These are phyloP conservation scores for Imleria badia DNA, from an alignment of 768 basidiomycete species.

Conservation along the genomic window DNA sequence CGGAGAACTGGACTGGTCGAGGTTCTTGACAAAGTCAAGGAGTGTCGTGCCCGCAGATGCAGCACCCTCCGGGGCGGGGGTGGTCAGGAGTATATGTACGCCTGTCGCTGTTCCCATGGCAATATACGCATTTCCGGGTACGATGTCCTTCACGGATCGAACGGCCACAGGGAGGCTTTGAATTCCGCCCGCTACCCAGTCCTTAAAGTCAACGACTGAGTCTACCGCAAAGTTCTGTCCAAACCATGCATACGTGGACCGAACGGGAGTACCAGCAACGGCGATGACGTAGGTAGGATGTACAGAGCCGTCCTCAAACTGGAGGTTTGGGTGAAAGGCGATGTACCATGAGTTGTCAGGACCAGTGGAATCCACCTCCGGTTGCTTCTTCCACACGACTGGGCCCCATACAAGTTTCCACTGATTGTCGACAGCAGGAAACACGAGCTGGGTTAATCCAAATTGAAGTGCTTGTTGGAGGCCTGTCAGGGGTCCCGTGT, in stretches of 20 bases:
- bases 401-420: conserved; percentile 17
- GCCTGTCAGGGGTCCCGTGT: background rate
- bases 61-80: background rate
- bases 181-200: conserved; percentile 10
- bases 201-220: conserved; percentile 7
- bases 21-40: conserved; percentile 2
- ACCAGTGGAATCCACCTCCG: background rate
- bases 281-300: conserved; percentile 10
- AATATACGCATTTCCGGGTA: background rate
- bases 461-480: background rate
- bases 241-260: background rate
- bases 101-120: background rate
- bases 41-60: background rate
- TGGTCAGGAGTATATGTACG: conserved; percentile 3
- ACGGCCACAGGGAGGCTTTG: background rate
- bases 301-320: conserved; percentile 12
- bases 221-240: conserved; percentile 6
- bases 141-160: background rate
- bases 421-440: background rate
- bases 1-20: background rate
- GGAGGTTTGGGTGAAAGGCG: conserved; percentile 2
- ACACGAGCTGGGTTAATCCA: too few species aligned
- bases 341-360: conserved; percentile 20
- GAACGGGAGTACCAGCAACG: conserved; percentile 8
- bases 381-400: conserved; percentile 11